Base-by-base conservation (phyloP, 1,284 basidiomycete species). In the Agroathelia rolfsii region DNA sequence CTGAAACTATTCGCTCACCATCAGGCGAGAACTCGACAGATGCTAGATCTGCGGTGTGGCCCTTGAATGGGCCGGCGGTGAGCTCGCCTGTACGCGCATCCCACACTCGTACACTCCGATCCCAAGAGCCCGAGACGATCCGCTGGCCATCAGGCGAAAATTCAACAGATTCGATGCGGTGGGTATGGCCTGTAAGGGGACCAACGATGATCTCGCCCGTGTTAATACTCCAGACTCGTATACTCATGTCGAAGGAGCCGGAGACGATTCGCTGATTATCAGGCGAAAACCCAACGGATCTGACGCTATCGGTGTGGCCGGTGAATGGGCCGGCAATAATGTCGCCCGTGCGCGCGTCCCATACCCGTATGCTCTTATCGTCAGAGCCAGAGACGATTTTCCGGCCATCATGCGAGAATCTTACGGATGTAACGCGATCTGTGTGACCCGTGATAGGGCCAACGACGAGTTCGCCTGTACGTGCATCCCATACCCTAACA, bases 101-200 rank as follows among this genome's bases (percentile, higher is more conserved):
- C 52, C 51, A 55, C 3, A 52, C 17, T 15, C 44, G 31, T 14
- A 53, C 35, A 3, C 37, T 36, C 2, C 29, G 25, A 37, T 51
- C 49, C 21, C 40, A 37, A 5, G 39, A 30, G 10, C 44, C 38
- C 8, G 48, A 46, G 4, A 41, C 41, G 24, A 52, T 39, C 20
- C 15, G 12, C 4, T 24, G 22, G 20, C 43, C 43, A 34, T 44
- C 38, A 5, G 46, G 45, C n/a, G 37, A 38, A 26, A 13, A 38
- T n/a, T 21, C 37, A 12, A 38, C 34, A 17, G 19, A 29, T 6
- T 1, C 1, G 36, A 37, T 32, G 6, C 2, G 12, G 20, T 28
- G 12, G 5, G 27, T 32, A 17, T 39, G 37, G 6, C 37, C 37
- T 22, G 11, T 23, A 13, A 35, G 20, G 12, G 28, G 28, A 11